Evolutionary conservation across 352 stramenopile genomes (phyloP), one percentile per base, ranked within the genome.

Genomic region (Phytophthora crassamura): DNA sequence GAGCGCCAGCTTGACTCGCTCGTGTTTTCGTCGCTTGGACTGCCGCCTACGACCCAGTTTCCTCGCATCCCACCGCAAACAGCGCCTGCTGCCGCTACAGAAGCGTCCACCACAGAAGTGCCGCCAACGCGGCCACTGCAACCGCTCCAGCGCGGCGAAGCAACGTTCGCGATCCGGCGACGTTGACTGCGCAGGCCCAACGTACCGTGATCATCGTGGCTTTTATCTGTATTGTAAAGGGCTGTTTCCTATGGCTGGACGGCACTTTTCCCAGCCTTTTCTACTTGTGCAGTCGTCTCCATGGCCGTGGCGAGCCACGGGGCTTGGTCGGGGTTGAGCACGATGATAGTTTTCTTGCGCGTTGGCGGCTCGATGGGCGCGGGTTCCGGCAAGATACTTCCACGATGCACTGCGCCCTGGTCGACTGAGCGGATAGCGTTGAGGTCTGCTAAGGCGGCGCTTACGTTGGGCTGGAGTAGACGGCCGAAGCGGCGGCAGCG

Each of bases 401-500:
- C 57, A 10, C 61, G 55, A 63, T 71, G 67, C 4, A 39, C 34
- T 4, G 35, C 6, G 12, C 15, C 51, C 45, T 50, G 56, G 16
- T 49, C 52, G 30, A 11, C 45, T 30, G 49, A 63, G 7, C 38
- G 36, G 18, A 38, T 34, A 7, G 40, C 30, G 30, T 16, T 57
- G 4, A 51, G 14, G 15, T 5, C 32, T 42, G 53, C 20, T 15
- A 28, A 22, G 7, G 43, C 12, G 18, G 40, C 32, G 12, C 45
- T 64, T 25, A 43, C 43, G 28, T 30, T 36, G 12, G 28, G n/a
- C 18, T 75, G 79, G 25, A 86, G 61, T 22, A 90, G 38, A n/a
- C 75, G 72, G 36, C 77, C 72, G 45, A 91, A 89, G 2, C 77
- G 65, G 33, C 80, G 78, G 42, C 82, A 89, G 14, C 78, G 74